Base-by-base conservation (phyloP, 305 asterid genomes). In the Petunia hybrid region DNA sequence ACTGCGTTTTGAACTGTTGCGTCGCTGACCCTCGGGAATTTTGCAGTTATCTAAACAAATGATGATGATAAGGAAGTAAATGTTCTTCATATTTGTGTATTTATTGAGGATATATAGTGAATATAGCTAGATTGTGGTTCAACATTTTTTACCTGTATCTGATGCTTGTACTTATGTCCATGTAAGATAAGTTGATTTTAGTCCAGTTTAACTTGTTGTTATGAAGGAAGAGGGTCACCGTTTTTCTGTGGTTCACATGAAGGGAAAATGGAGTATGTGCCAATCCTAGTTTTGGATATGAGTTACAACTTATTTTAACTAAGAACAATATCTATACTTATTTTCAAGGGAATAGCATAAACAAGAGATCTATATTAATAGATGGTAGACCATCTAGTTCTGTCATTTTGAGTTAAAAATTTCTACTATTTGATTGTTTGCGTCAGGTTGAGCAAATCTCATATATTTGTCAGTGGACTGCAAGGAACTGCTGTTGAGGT, bases 401-500 rank as follows among this genome's bases (percentile, higher is more conserved):
- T 71, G 45, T 46, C 77, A 46, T 31, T 71, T 48, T 71, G 31
- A 46, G 31, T 22, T 71, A 71, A 10, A 22, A 70, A 5, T 1
- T 1, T 71, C 61, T 10, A 71, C 31, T 46, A 5, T 71, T 13
- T 48, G 31, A 48, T 74, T 62, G 35, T 51, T 81, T 78, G 48
- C 57, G 46, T 56, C 80, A 94, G 99, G 90, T 87, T 96, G 77
- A 96, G 98, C 88, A 96, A 96, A 85, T 89, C 98, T 43, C 98
- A 93, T 85, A 85, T 96, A 85, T 85, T 96, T 70, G 94, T 96
- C 38, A 86, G 98, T 82, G 99, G 99, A 60, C 92, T 96, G 53
- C 86, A 88, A 84, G 99, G 99, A 86, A 89, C 97, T 81, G 93
- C 84, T 8, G 59, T 93, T 84, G 99, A 96, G 99, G 99, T 93